Evolutionary conservation across 148 eudicot genomes (phyloP).

Genomic region (Camellia lanceoleosa): DNA sequence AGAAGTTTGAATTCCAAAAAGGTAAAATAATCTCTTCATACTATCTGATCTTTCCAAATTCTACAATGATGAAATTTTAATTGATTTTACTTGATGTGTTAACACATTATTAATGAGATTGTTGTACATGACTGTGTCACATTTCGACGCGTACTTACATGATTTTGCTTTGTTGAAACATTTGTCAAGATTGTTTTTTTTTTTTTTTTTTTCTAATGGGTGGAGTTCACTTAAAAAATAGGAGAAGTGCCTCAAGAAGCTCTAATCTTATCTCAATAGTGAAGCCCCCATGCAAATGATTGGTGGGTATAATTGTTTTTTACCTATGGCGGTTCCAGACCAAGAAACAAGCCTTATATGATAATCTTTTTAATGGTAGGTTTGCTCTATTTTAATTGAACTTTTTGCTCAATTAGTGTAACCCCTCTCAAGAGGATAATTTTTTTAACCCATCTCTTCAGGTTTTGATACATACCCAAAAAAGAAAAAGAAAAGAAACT

Average conservation of each 20-base stretch:
- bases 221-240: not conserved
- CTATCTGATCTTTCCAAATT: too few relatives aligned
- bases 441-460: not conserved
- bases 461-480: not conserved
- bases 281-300: constrained; percentile 15
- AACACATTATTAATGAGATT: too few relatives aligned
- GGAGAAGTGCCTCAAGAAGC: not conserved
- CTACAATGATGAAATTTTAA: too few relatives aligned
- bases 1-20: too few relatives aligned
- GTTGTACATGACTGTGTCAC: too few relatives aligned
- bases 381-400: constrained; percentile 2
- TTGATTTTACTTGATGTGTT: too few relatives aligned
- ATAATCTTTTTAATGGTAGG: not conserved
- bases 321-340: not conserved
- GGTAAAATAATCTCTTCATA: too few relatives aligned
- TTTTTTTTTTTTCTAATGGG: too few relatives aligned
- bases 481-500: constrained; percentile 13
- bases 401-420: not conserved
- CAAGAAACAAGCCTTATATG: constrained; percentile 7
- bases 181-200: too few relatives aligned
- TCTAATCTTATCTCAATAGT: constrained; percentile 5
- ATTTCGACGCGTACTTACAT: too few relatives aligned
- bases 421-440: not conserved
- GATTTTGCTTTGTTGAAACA: too few relatives aligned
- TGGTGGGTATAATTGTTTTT: constrained; percentile 2